Conservation (phyloP, 495 filamentous ascomycete genomes). For the Penicillium nucicola region DNA sequence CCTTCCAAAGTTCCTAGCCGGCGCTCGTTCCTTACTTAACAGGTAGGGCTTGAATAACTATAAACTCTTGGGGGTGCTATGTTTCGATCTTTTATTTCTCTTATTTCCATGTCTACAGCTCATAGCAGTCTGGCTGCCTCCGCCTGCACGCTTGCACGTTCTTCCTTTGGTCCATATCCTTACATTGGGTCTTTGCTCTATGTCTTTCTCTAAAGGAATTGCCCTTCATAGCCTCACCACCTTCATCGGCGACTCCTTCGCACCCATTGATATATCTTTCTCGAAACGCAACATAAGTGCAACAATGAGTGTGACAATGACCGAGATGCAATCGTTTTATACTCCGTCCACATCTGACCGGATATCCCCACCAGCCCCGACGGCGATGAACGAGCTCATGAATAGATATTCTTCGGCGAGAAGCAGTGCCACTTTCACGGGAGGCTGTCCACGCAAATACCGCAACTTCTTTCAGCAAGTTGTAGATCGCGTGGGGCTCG, state of each 20-base stretch:
- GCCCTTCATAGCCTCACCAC: not conserved
- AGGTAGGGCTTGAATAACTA: no score
- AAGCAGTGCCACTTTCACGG: slow-evolving; percentile 1
- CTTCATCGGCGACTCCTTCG: slow-evolving; percentile 5
- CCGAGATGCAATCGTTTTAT: slow-evolving; percentile 41
- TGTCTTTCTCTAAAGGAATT: not conserved
- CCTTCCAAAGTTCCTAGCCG: no score
- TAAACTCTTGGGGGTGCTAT: no score
- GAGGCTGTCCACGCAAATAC: no score
- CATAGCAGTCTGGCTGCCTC: no score
- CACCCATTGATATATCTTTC: not conserved
- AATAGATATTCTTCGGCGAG: slow-evolving; percentile 35
- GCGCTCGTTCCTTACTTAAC: no score
- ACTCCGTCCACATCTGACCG: slow-evolving; percentile 29
- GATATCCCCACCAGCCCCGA: slow-evolving; percentile 28
- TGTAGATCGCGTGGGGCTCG: slow-evolving; percentile 55
- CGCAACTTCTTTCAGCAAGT: slow-evolving; percentile 32
- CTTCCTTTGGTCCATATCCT: no score
- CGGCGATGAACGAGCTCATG: slow-evolving; percentile 36
- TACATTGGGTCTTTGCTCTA: no score
- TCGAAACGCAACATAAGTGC: not conserved
- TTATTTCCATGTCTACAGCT: no score
- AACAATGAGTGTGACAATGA: slow-evolving; percentile 20
- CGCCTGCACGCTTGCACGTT: no score
- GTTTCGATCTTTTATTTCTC: no score